Evolutionary conservation across 164 flowering plant genomes (phyloP).

Genomic region (Warburgia ugandensis): DNA sequence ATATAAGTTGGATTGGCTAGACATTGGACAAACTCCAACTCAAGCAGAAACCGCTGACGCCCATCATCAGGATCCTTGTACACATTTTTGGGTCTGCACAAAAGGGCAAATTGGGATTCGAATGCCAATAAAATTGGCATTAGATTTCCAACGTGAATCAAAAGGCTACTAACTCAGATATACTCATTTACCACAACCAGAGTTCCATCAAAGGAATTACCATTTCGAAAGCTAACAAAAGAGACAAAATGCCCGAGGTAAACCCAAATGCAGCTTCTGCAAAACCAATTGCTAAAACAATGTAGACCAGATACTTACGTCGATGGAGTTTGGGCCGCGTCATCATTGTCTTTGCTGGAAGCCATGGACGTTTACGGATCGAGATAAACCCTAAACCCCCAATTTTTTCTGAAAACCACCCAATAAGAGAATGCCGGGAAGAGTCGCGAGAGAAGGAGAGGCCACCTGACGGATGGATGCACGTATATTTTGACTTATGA

Average conservation of each 20-base stretch:
- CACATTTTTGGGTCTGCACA: conserved; percentile 46
- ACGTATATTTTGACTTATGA: no score
- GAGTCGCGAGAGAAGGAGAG: no score
- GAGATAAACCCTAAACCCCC: no score
- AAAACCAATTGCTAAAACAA: background rate
- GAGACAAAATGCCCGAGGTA: background rate
- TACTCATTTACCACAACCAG: background rate
- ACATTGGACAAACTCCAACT: conserved; percentile 91
- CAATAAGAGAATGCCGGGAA: no score
- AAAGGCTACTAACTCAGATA: background rate
- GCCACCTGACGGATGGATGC: no score
- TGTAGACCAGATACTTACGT: conserved; percentile 5
- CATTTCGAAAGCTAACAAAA: background rate
- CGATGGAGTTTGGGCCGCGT: conserved; percentile 4
- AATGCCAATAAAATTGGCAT: background rate
- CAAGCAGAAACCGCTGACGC: conserved; percentile 83
- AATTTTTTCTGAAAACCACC: no score
- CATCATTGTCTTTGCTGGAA: conserved; percentile 12
- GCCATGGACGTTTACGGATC: no score
- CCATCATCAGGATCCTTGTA: conserved; percentile 98
- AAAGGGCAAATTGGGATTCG: background rate
- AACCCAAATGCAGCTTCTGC: background rate
- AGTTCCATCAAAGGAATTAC: background rate
- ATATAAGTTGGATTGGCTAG: conserved; percentile 96
- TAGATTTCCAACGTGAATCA: background rate